A percentile compares a stretch with the other conserved stretches of the same genome.
Conservation (phyloP, 495 filamentous ascomycete genomes). For the Lasiosphaeris hirsuta region DNA sequence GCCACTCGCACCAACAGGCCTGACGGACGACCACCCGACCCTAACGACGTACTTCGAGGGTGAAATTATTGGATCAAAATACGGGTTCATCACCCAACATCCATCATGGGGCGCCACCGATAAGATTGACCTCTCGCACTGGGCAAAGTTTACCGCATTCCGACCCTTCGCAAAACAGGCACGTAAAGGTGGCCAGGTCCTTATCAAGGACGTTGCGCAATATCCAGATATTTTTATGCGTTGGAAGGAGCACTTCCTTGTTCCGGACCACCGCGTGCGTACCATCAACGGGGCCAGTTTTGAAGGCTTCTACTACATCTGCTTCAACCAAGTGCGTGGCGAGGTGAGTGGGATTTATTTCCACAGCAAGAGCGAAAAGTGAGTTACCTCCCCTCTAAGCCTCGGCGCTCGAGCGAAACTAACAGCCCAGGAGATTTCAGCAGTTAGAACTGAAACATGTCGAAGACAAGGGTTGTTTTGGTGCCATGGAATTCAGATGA, state of each 20-base stretch:
- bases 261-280: constrained; percentile 87
- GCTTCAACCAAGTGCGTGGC: constrained; percentile 88
- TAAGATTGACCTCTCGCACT: constrained; percentile 90
- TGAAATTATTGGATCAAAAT: constrained; percentile 94
- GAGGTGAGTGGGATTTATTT: constrained; percentile 93
- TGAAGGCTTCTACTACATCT: constrained; percentile 99
- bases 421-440: constrained; percentile 63
- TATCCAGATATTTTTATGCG: constrained; percentile 97
- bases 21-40: constrained; percentile 93
- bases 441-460: constrained; percentile 89
- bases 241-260: constrained; percentile 98
- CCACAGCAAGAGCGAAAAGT: constrained; percentile 96
- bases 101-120: constrained; percentile 88
- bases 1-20: constrained; percentile 50
- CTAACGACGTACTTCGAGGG: constrained; percentile 98
- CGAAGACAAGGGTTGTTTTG: constrained; percentile 76
- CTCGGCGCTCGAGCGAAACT: background rate
- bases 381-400: constrained; percentile 34
- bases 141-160: constrained; percentile 86
- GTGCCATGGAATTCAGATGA: constrained; percentile 92
- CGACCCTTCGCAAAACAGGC: constrained; percentile 71
- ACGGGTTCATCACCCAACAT: constrained; percentile 88
- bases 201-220: constrained; percentile 69
- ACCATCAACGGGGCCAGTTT: constrained; percentile 93
- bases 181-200: constrained; percentile 52